These are phyloP conservation scores for Hydrangea macrophylla DNA, from an alignment of 148 eudicot genomes.

Conservation along the genomic window DNA sequence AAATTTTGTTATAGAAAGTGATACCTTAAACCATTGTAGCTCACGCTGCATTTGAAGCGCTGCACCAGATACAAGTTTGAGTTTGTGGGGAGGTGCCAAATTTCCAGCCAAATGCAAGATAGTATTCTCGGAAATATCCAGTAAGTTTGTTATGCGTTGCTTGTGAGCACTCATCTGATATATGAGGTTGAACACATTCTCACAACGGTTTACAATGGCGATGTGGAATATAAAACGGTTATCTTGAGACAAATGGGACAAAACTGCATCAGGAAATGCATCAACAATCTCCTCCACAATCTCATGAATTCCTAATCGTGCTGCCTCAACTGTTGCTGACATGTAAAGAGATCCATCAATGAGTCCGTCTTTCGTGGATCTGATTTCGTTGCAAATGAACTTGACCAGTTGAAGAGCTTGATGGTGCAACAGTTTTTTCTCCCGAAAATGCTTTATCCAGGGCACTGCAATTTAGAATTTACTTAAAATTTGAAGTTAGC, in stretches of 20 bases:
- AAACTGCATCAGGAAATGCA: constrained; percentile 14
- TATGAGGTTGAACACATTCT: constrained; percentile 4
- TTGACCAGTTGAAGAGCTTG: constrained; percentile 12
- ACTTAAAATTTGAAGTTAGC: background rate
- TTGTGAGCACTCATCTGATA: constrained; percentile 3
- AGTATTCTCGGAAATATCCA: background rate
- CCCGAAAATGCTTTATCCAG: constrained; percentile 6
- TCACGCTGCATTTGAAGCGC: too few species aligned
- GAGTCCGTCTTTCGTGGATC: background rate
- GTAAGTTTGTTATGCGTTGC: constrained; percentile 4
- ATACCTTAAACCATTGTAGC: too few species aligned
- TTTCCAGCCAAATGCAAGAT: too few species aligned
- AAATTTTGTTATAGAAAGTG: too few species aligned
- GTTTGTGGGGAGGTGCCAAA: too few species aligned
- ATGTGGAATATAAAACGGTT: constrained; percentile 4
- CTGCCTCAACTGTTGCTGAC: constrained; percentile 5
- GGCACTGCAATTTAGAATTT: constrained; percentile 14
- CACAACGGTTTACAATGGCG: constrained; percentile 16
- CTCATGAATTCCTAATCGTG: constrained; percentile 18
- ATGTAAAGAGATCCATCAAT: background rate
- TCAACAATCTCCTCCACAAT: constrained; percentile 22
- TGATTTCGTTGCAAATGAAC: constrained; percentile 15
- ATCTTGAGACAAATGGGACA: background rate
- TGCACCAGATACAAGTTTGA: too few species aligned
- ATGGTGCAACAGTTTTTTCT: constrained; percentile 16